These are phyloP conservation scores for Ananas comosus DNA, from an alignment of 176 grass and related monocot species.

Conservation along the genomic window DNA sequence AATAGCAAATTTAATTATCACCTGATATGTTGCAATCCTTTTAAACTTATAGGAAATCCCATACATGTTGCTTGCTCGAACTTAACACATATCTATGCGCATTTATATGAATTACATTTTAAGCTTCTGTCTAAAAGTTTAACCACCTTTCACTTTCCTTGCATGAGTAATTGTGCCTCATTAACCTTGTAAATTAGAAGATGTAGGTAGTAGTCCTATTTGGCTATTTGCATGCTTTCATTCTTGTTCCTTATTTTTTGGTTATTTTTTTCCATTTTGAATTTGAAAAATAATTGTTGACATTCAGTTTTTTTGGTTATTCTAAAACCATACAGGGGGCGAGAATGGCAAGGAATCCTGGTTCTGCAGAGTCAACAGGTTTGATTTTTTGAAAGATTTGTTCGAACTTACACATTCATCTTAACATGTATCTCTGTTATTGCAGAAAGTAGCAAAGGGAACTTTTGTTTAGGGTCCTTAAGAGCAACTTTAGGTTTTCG, in stretches of 20 bases:
- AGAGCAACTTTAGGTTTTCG: neutral
- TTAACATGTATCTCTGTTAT: neutral
- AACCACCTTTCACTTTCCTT: neutral
- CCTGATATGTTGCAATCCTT: neutral
- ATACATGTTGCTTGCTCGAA: neutral
- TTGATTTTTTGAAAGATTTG: slow-evolving; percentile 22
- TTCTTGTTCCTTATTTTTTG: neutral
- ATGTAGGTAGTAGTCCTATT: neutral
- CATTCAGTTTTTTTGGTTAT: slow-evolving; percentile 7
- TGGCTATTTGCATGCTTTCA: neutral
- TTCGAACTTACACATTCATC: slow-evolving; percentile 5
- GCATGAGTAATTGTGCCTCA: neutral
- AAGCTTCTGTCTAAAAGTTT: neutral
- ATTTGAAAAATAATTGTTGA: slow-evolving; percentile 17
- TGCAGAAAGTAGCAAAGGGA: neutral
- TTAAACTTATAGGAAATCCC: neutral
- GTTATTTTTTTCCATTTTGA: slow-evolving; percentile 1
- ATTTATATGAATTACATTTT: no score
- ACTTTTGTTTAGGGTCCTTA: neutral
- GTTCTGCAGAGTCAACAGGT: slow-evolving; percentile 66
- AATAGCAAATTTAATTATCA: neutral
- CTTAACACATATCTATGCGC: neutral
- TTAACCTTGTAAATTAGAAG: neutral
- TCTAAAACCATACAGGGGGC: slow-evolving; percentile 34
- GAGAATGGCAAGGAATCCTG: slow-evolving; percentile 55